A percentile compares a stretch with the other conserved stretches of the same genome.
Conservation (phyloP, 495 filamentous ascomycete genomes). For the Neurospora sp. region DNA sequence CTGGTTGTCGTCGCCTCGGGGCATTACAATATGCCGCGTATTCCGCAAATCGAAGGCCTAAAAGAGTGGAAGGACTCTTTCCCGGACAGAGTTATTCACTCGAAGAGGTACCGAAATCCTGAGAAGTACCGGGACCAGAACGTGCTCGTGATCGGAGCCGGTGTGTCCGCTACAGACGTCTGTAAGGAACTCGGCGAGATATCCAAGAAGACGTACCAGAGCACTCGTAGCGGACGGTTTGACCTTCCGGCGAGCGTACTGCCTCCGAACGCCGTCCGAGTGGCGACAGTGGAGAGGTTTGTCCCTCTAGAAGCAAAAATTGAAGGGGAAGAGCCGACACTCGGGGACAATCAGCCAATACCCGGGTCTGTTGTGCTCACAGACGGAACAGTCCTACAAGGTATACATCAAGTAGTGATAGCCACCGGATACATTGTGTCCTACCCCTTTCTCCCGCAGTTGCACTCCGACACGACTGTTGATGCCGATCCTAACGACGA, state of each 20-base stretch:
- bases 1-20: slow-evolving; percentile 48
- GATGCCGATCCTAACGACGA: slow-evolving; percentile 34
- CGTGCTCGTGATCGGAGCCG: slow-evolving; percentile 50
- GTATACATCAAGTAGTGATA: slow-evolving; percentile 46
- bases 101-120: slow-evolving; percentile 49
- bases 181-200: slow-evolving; percentile 43
- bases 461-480: slow-evolving; percentile 28
- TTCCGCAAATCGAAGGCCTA: slow-evolving; percentile 48
- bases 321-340: slow-evolving; percentile 5
- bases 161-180: slow-evolving; percentile 52
- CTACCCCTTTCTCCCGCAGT: slow-evolving; percentile 45
- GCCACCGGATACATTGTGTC: slow-evolving; percentile 58
- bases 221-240: slow-evolving; percentile 45
- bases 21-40: slow-evolving; percentile 47
- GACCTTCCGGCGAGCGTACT: slow-evolving; percentile 42
- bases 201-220: slow-evolving; percentile 46
- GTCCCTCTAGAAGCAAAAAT: slow-evolving; percentile 4
- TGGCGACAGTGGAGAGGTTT: slow-evolving; percentile 38
- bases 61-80: slow-evolving; percentile 41
- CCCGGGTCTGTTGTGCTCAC: slow-evolving; percentile 20
- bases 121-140: slow-evolving; percentile 38
- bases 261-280: slow-evolving; percentile 37
- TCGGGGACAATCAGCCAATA: slow-evolving; percentile 3
- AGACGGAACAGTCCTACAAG: slow-evolving; percentile 32
- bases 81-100: slow-evolving; percentile 45